A percentile compares a stretch with the other conserved stretches of the same genome.
These are phyloP conservation scores for Aspergillus sparsus DNA, from an alignment of 495 filamentous ascomycete species.

Conservation along the genomic window DNA sequence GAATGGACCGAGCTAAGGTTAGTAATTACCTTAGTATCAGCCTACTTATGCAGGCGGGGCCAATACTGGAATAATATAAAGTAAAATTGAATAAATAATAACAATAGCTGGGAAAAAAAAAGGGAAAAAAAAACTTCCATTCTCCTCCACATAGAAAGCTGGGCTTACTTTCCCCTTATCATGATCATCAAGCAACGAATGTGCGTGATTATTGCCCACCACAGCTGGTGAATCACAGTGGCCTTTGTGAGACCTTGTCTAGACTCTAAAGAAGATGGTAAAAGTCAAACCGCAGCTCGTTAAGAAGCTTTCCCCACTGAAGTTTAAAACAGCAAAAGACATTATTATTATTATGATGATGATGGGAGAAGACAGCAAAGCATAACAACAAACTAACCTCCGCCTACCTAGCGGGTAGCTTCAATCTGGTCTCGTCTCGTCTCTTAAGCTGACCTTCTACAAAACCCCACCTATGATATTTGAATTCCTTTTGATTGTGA, in stretches of 20 bases:
- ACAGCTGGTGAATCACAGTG: not conserved
- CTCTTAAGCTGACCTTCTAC: conserved; percentile 11
- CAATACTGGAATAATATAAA: conserved; percentile 3
- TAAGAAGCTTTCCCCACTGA: conserved; percentile 17
- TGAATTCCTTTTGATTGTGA: conserved; percentile 9
- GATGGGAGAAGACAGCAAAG: not conserved
- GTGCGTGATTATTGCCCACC: conserved; percentile 8
- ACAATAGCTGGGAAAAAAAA: not conserved
- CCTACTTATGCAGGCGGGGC: conserved; percentile 9
- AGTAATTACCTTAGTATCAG: conserved; percentile 2
- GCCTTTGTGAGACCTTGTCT: not conserved
- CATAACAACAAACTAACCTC: too few relatives aligned
- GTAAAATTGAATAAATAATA: not conserved
- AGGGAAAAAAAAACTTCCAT: not conserved
- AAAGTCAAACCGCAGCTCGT: conserved; percentile 4
- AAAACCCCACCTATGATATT: conserved; percentile 1
- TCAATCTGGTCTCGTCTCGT: too few relatives aligned
- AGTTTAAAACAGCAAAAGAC: conserved; percentile 7
- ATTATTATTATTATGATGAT: not conserved
- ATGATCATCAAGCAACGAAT: not conserved
- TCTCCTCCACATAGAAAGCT: not conserved
- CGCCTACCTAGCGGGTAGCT: too few relatives aligned
- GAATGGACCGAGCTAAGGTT: conserved; percentile 5
- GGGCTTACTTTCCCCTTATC: conserved; percentile 2
- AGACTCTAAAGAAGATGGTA: not conserved